A percentile compares a stretch with the other conserved stretches of the same genome.
Evolutionary conservation across 306 rosid species (phyloP).

Genomic region (Lathyrus oleraceus): DNA sequence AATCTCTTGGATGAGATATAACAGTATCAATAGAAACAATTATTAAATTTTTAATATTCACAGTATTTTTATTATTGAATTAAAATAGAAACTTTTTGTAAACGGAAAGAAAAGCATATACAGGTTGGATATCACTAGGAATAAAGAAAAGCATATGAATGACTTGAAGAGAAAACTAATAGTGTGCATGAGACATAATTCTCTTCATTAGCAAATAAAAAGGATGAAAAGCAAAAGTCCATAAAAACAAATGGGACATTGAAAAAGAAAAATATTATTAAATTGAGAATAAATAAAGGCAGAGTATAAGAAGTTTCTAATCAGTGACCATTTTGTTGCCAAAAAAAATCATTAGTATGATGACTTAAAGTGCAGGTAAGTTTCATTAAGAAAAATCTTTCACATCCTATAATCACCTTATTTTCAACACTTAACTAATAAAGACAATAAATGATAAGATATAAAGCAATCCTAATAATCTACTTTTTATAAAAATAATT

Average conservation of each 20-base stretch:
- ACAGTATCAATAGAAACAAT: too few species aligned
- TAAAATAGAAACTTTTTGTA: too few species aligned
- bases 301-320: conserved; percentile 33
- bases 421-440: conserved; percentile 28
- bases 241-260: background rate
- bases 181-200: background rate
- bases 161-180: background rate
- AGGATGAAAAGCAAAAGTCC: background rate
- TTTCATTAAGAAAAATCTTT: conserved; percentile 30
- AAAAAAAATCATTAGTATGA: conserved; percentile 28
- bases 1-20: too few species aligned
- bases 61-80: too few species aligned
- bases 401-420: background rate
- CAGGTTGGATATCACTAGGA: too few species aligned
- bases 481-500: background rate
- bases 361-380: conserved; percentile 48
- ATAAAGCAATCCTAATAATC: conserved; percentile 36
- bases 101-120: too few species aligned
- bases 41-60: too few species aligned
- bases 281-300: background rate
- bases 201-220: background rate
- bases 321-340: conserved; percentile 11
- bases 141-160: background rate
- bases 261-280: background rate
- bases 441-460: conserved; percentile 27